Conservation (phyloP, 1,284 basidiomycete species). For the Puccinia triticina region DNA sequence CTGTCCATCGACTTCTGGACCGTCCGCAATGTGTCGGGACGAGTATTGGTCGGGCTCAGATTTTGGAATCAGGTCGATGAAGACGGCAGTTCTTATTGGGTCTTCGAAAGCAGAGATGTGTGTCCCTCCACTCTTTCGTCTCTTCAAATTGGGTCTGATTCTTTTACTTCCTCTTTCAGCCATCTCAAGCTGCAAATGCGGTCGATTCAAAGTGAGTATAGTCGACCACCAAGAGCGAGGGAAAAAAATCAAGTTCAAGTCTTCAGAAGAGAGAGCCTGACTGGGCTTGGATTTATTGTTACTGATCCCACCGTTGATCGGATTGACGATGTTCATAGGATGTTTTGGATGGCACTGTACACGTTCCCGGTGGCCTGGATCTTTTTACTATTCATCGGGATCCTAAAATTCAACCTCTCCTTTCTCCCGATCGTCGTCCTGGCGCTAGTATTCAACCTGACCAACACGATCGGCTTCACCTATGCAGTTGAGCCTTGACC, state of each 20-base stretch:
- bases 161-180: conserved; percentile 64
- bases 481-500: conserved; percentile 64
- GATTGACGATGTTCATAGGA: conserved; percentile 64
- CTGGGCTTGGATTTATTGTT: neutral
- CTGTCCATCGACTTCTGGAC: conserved; percentile 97
- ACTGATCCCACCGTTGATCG: no score
- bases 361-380: conserved; percentile 85
- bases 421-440: conserved; percentile 85
- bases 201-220: conserved; percentile 73
- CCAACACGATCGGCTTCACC: conserved; percentile 88
- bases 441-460: conserved; percentile 86
- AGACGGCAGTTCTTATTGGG: conserved; percentile 92
- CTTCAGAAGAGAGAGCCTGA: neutral
- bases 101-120: conserved; percentile 71
- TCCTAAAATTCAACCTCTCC: conserved; percentile 81
- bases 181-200: conserved; percentile 82
- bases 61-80: conserved; percentile 99
- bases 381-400: conserved; percentile 78
- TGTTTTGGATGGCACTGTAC: conserved; percentile 92
- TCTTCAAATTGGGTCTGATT: neutral
- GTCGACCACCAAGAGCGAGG: neutral
- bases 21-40: conserved; percentile 86
- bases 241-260: no score
- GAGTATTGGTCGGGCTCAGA: conserved; percentile 83
- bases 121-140: conserved; percentile 1